Conservation (phyloP, 352 stramenopile genomes). For the Globisporangium irregulare region DNA sequence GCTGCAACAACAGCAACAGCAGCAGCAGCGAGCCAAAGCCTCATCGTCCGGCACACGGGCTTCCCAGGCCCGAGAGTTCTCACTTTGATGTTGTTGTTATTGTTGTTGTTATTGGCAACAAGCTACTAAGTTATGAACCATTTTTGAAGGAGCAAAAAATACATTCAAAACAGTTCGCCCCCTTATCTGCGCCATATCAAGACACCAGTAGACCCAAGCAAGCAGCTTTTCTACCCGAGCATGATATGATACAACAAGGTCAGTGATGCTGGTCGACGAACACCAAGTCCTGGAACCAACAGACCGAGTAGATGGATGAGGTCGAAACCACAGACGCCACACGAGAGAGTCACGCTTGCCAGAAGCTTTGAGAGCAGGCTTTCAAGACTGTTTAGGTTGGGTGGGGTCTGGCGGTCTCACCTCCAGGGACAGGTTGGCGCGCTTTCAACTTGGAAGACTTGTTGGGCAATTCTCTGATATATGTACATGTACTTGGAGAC, state of each 20-base stretch:
- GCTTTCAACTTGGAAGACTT: too few relatives aligned
- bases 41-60: not conserved
- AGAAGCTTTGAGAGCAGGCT: too few relatives aligned
- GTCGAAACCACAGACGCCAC: too few relatives aligned
- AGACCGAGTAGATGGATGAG: not conserved
- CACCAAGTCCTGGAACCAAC: not conserved
- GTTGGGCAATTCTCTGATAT: too few relatives aligned
- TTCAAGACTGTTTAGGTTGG: too few relatives aligned
- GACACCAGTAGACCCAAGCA: too few relatives aligned
- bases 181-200: too few relatives aligned
- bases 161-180: not conserved
- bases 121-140: conserved; percentile 7
- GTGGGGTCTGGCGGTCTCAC: too few relatives aligned
- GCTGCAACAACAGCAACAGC: not conserved
- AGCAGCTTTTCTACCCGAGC: not conserved
- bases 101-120: not conserved
- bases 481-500: not conserved
- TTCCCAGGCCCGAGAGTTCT: conserved; percentile 1
- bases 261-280: not conserved
- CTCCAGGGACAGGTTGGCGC: too few relatives aligned
- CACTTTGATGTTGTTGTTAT: not conserved
- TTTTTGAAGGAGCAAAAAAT: not conserved
- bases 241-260: not conserved
- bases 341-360: too few relatives aligned
- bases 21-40: not conserved